Conservation (phyloP, 257 asterid species). For the Solanum peruvianum region DNA sequence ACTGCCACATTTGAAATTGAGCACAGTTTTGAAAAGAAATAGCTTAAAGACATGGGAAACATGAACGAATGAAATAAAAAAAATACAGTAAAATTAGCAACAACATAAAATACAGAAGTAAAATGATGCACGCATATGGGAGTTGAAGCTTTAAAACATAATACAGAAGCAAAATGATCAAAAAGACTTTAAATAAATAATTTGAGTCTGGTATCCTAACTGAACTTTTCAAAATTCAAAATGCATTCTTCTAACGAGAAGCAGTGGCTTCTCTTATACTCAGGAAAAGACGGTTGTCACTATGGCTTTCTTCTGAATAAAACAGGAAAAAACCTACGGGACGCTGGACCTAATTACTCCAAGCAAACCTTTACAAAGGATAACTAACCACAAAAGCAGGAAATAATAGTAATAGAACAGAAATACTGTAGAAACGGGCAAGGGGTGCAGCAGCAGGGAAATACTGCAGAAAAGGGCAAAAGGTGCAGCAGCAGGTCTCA, state of each 20-base stretch:
- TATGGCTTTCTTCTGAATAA: neutral
- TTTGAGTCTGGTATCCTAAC: neutral
- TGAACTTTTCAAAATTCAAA: neutral
- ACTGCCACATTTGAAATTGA: neutral
- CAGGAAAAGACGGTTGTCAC: neutral
- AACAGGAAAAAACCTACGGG: neutral
- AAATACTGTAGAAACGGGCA: neutral
- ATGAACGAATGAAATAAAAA: neutral
- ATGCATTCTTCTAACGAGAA: neutral
- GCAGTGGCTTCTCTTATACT: neutral
- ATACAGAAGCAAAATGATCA: neutral
- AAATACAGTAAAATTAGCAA: neutral
- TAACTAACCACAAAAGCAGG: neutral
- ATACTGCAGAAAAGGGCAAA: neutral
- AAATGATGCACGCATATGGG: neutral
- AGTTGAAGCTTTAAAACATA: neutral
- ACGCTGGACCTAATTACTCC: neutral
- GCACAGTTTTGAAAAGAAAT: neutral
- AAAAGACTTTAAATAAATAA: neutral
- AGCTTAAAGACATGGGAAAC: neutral
- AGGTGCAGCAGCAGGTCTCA: neutral
- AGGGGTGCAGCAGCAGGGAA: neutral
- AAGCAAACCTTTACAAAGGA: neutral
- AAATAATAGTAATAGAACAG: neutral
- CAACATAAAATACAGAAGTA: neutral